Evolutionary conservation across 2,329 filamentous ascomycete species (phyloP).

Genomic region (Aspergillus eucalypticola): DNA sequence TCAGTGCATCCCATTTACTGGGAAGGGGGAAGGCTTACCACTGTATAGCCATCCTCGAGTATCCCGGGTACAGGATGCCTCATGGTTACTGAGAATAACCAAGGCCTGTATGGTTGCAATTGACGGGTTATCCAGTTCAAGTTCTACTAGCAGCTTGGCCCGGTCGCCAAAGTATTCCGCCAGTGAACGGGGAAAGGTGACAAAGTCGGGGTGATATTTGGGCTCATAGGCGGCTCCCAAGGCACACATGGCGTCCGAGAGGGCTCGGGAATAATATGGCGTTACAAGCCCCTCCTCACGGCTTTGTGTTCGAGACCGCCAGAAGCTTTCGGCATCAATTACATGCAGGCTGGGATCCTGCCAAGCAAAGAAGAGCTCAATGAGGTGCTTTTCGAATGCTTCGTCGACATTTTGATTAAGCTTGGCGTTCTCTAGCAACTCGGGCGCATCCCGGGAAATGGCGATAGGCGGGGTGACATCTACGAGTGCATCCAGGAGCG

Average conservation of each 20-base stretch:
- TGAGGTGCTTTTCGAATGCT: slow-evolving; percentile 6
- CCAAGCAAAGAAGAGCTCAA: slow-evolving; percentile 11
- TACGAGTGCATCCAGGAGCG: not conserved
- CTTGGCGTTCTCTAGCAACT: slow-evolving; percentile 2
- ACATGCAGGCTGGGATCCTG: slow-evolving; percentile 11
- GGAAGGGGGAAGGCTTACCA: slow-evolving; percentile 29
- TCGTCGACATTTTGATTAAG: not conserved
- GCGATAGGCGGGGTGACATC: not conserved
- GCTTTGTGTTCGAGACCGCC: slow-evolving; percentile 7
- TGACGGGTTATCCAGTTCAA: slow-evolving; percentile 50
- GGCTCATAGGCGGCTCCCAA: slow-evolving; percentile 48
- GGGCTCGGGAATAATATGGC: slow-evolving; percentile 5
- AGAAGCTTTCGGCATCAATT: slow-evolving; percentile 5
- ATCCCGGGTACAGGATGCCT: slow-evolving; percentile 47
- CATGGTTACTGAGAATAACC: slow-evolving; percentile 48
- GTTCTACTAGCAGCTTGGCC: slow-evolving; percentile 48
- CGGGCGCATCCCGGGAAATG: not conserved
- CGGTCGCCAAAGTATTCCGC: slow-evolving; percentile 44
- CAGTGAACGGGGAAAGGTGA: slow-evolving; percentile 40
- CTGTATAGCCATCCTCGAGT: slow-evolving; percentile 52
- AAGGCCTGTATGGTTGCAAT: slow-evolving; percentile 53
- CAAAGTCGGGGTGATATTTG: slow-evolving; percentile 46
- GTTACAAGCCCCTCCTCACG: not conserved
- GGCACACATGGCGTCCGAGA: slow-evolving; percentile 25
- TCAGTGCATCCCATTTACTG: no score